Evolutionary conservation across 1,139 yeast genomes (phyloP), one percentile per base, ranked within the genome.

Genomic region (Blastobotrys buckinghamii): DNA sequence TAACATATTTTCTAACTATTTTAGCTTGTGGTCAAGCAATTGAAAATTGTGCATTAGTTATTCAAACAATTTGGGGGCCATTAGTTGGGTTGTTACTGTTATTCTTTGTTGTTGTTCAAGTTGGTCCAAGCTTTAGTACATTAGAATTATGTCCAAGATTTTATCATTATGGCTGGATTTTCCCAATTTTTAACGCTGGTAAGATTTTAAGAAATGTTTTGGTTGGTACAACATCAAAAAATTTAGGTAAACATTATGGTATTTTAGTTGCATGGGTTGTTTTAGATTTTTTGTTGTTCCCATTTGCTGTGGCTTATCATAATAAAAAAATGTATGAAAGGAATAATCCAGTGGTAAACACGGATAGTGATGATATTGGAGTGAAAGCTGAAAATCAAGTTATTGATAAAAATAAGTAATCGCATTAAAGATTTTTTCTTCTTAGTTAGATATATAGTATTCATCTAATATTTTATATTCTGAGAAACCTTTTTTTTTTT

Each of bases 1-100:
- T 79, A 71, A 63, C 79, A 38, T 77, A 78, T 36, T 82, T 74
- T 65, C 59, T 82, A 48, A 73, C 78, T 45, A 76, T 82, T 74
- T 66, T 75, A 48, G 83, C 87, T 0, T 73, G 79, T 26, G 85
- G 85, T 27, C 81, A 80, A 29, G 77, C 81, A 27, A 80, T 79
- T 57, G 89, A 83, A 62, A 77, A 79, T 53, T 77, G 24, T 49
- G 77, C 78, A n/a, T 62, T 75, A 51, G 42, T 79, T 3, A 62
- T 78, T 5, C 66, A 77, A 46, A 67, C 76, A 1, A 57, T 63
- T 38, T 71, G 69, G 39, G 79, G 81, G 6, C 75, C 78, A n/a
- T 64, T 71, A 42, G 55, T 81, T 12, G 82, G 86, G 0, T 71
- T 79, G 42, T 82, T 87, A 85, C 68, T 83, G 62, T 70, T 81